Evolutionary conservation across 768 basidiomycete species (phyloP).

Genomic region (Boletellus ananas): DNA sequence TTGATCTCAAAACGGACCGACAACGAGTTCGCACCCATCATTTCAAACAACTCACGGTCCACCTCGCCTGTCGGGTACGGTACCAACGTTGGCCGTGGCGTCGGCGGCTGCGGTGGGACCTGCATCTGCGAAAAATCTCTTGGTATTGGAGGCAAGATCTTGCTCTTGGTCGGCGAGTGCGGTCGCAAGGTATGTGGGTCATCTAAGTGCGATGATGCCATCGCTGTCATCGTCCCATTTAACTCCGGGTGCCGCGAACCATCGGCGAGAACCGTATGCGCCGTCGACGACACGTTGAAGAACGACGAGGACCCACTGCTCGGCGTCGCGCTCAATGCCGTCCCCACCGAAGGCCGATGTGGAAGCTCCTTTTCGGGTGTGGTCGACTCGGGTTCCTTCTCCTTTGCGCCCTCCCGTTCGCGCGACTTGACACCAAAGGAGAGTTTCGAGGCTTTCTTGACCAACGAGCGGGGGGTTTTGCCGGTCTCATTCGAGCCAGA

Average conservation of each 20-base stretch:
- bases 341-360: conserved; percentile 40
- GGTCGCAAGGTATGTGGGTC: conserved; percentile 37
- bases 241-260: conserved; percentile 26
- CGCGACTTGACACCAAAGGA: conserved; percentile 67
- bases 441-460: conserved; percentile 73
- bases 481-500: conserved; percentile 51
- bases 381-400: conserved; percentile 39
- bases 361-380: conserved; percentile 46
- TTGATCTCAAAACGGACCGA: conserved; percentile 96
- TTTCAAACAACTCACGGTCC: conserved; percentile 66
- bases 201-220: conserved; percentile 19
- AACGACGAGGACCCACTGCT: conserved; percentile 82
- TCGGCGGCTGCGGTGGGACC: conserved; percentile 17
- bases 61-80: conserved; percentile 66
- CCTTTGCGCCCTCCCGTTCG: conserved; percentile 42
- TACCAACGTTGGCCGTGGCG: conserved; percentile 39
- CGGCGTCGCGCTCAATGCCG: conserved; percentile 57
- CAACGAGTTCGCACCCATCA: conserved; percentile 68
- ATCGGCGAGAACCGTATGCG: conserved; percentile 40
- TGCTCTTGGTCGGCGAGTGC: conserved; percentile 53
- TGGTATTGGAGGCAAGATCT: conserved; percentile 78
- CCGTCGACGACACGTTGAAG: conserved; percentile 71
- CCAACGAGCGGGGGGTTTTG: conserved; percentile 50
- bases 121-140: conserved; percentile 48
- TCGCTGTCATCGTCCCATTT: conserved; percentile 20